A percentile compares a stretch with the other conserved stretches of the same genome.
Conservation (phyloP, 768 basidiomycete genomes). For the Thelephora ganbajun region DNA sequence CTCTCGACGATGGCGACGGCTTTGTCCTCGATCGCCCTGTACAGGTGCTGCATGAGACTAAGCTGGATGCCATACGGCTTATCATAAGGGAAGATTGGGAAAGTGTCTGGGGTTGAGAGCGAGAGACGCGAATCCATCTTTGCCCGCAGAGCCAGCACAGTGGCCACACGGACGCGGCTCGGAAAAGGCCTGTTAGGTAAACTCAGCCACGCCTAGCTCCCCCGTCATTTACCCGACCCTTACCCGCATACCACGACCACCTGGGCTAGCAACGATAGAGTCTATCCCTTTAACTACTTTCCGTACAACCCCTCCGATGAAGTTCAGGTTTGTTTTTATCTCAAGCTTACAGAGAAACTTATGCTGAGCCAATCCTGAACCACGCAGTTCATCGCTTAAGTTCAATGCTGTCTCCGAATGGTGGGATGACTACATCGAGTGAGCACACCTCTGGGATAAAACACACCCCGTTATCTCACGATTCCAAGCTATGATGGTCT, state of each 20-base stretch:
- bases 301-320: slow-evolving; percentile 24
- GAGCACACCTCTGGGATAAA: slow-evolving; percentile 17
- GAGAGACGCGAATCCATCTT: no score
- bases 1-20: slow-evolving; percentile 78
- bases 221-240: no score
- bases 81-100: slow-evolving; percentile 68
- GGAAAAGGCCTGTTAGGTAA: no score
- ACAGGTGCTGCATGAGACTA: slow-evolving; percentile 81
- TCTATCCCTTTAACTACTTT: no score
- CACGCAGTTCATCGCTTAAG: slow-evolving; percentile 61
- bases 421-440: slow-evolving; percentile 90
- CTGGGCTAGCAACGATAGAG: no score
- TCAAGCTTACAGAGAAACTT: not conserved
- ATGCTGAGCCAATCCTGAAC: not conserved
- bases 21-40: slow-evolving; percentile 57
- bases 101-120: slow-evolving; percentile 50
- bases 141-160: no score
- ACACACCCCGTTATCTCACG: not conserved
- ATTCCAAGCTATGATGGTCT: slow-evolving; percentile 60
- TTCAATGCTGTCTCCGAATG: slow-evolving; percentile 88
- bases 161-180: no score
- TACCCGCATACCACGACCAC: no score
- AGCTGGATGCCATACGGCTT: slow-evolving; percentile 76
- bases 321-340: slow-evolving; percentile 36
- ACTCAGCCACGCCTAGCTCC: no score